Base-by-base conservation (phyloP, 208 protist species). In the Lotmaria passim region DNA sequence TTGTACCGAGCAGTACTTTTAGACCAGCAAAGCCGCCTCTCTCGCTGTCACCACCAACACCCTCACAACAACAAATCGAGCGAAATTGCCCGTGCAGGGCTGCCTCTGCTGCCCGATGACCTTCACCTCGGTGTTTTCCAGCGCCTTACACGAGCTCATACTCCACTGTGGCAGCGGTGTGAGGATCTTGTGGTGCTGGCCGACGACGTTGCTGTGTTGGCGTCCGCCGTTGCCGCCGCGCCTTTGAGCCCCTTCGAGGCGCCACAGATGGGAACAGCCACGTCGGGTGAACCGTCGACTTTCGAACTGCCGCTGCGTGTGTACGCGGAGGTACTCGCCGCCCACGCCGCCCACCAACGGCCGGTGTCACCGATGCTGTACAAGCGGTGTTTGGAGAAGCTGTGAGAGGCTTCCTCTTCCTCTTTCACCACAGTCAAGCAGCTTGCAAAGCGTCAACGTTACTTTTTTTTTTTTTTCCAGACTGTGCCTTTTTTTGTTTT, bases 151-250 rank as follows among this genome's bases (percentile, higher is more conserved):
- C 52, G 28, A 1, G 17, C 52, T 4, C 4, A 8, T 12, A n/a
- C 17, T 15, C 52, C 52, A 28, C 19, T 28, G 5, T 58, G 52
- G 52, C 52, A 43, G 33, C 52, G 28, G 33, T 58, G 52, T 43
- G 52, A 58, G 7, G 24, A 10, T 5, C 52, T 58, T 43, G 2
- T 58, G 0, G n/a, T 38, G 3, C 33, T 58, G 11, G 52, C 33
- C 2, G 52, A 55, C 28, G 50, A 55, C 28, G 50, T 55, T 8
- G 50, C 50, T 3, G 28, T 15, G 2, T 55, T 17, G 2, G 7
- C 4, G 19, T 11, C 28, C 24, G 26, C 50, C 10, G 28, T 1
- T 36, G 28, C 50, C 28, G n/a, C n/a, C n/a, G n/a, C n/a, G n/a
- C n/a, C n/a, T n/a, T n/a, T 21, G 4, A 3, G 2, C 5, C 10